Percentiles rank a stretch among this genome's conserved stretches.
Evolutionary conservation across 192 early-diverging fungal genomes (phyloP).

Genomic region (Linderina pennispora): DNA sequence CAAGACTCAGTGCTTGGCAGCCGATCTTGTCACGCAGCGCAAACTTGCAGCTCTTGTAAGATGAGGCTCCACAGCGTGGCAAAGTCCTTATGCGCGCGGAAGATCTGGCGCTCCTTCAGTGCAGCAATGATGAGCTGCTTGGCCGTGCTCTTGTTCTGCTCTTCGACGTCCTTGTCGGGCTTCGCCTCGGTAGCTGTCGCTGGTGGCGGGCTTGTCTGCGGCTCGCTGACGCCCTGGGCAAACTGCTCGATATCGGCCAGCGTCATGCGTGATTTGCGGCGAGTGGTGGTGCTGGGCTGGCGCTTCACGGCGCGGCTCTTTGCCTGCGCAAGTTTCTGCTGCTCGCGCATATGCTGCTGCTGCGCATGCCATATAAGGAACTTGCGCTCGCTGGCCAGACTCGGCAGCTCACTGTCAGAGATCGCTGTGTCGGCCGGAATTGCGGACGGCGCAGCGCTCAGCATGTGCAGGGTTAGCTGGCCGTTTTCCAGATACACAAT

Average conservation of each 20-base stretch:
- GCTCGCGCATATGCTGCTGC: too few species aligned
- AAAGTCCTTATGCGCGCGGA: conserved; percentile 34
- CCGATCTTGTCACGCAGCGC: conserved; percentile 27
- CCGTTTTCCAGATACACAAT: too few species aligned
- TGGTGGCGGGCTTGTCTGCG: neutral
- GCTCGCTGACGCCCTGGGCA: conserved; percentile 2
- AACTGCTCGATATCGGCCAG: conserved; percentile 34
- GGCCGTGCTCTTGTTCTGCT: conserved; percentile 34
- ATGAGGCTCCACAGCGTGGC: conserved; percentile 45
- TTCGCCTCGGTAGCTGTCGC: neutral
- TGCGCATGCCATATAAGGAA: too few species aligned
- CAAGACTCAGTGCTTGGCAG: conserved; percentile 11
- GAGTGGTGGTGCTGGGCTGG: neutral
- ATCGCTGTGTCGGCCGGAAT: too few species aligned
- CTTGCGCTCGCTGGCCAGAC: too few species aligned
- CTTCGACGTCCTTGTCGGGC: conserved; percentile 10
- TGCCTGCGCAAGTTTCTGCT: too few species aligned
- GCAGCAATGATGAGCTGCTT: conserved; percentile 44
- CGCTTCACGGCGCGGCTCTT: neutral
- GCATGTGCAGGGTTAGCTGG: too few species aligned
- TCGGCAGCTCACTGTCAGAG: too few species aligned
- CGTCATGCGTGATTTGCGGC: conserved; percentile 22
- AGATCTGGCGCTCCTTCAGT: conserved; percentile 37
- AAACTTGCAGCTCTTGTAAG: conserved; percentile 43
- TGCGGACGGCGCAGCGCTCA: too few species aligned